These are phyloP conservation scores for Omphalea diandra DNA, from an alignment of 441 rosid species.

Conservation along the genomic window DNA sequence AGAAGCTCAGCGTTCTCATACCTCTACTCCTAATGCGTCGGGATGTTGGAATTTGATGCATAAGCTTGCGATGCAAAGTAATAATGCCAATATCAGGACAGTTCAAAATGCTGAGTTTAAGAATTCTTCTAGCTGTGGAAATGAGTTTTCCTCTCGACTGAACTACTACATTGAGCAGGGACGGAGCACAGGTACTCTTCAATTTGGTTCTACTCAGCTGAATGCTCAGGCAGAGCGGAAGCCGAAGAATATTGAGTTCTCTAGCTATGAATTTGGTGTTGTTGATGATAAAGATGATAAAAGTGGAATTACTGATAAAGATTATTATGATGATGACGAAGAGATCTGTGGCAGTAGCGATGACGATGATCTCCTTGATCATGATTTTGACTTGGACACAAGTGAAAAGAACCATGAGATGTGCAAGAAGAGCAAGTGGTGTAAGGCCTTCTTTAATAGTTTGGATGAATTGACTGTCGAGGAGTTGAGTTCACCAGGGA, in stretches of 20 bases:
- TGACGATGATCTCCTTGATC: slow-evolving; percentile 14
- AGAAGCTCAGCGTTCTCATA: not conserved
- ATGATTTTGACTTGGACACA: slow-evolving; percentile 7
- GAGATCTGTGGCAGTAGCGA: slow-evolving; percentile 10
- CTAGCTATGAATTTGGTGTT: not conserved
- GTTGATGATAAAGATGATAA: not conserved
- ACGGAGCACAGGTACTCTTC: not conserved
- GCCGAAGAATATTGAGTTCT: slow-evolving; percentile 2
- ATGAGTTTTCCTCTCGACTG: not conserved
- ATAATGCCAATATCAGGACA: not conserved
- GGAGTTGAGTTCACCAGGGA: not conserved
- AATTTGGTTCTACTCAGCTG: not conserved
- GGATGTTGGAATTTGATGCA: slow-evolving; percentile 7
- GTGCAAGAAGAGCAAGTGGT: slow-evolving; percentile 16
- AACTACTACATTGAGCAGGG: not conserved
- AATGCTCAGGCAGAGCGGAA: not conserved
- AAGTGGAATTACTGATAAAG: not conserved
- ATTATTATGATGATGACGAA: slow-evolving; percentile 10
- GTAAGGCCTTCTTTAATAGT: slow-evolving; percentile 12
- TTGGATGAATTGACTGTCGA: slow-evolving; percentile 12
- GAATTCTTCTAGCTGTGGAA: not conserved
- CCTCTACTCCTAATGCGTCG: slow-evolving; percentile 5
- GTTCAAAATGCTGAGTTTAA: not conserved
- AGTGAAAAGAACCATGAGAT: not conserved
- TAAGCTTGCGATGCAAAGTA: slow-evolving; percentile 13